Conservation (phyloP, 768 basidiomycete species). For the Jaapia argillacea region DNA sequence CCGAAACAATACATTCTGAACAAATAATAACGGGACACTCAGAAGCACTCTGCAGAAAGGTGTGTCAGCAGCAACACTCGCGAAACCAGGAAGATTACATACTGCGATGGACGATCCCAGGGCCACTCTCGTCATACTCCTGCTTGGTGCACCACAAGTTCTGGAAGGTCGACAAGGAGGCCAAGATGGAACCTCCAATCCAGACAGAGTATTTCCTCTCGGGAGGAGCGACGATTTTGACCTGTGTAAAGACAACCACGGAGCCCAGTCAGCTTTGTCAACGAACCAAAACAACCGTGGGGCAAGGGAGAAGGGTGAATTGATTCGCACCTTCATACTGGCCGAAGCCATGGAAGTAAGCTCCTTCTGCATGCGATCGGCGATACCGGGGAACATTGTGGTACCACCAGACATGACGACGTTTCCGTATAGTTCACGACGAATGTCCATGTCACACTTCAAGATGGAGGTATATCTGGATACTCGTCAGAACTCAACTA, state of each 20-base stretch:
- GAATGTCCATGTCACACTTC: slow-evolving; percentile 55
- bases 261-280: slow-evolving; percentile 1
- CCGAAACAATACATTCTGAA: no score
- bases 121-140: slow-evolving; percentile 50
- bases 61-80: no score
- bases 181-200: slow-evolving; percentile 40
- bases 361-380: slow-evolving; percentile 68
- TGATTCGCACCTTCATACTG: slow-evolving; percentile 44
- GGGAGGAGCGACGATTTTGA: slow-evolving; percentile 59
- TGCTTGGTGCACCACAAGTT: slow-evolving; percentile 56
- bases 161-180: slow-evolving; percentile 58
- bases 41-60: no score
- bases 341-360: slow-evolving; percentile 54
- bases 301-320: neutral
- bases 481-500: neutral
- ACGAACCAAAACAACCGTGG: slow-evolving; percentile 2
- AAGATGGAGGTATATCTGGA: slow-evolving; percentile 66
- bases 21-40: no score
- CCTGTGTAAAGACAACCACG: slow-evolving; percentile 13
- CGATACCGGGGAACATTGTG: slow-evolving; percentile 55
- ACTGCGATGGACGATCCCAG: slow-evolving; percentile 42
- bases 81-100: no score
- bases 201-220: slow-evolving; percentile 67
- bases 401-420: slow-evolving; percentile 54
- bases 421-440: slow-evolving; percentile 46